These are phyloP conservation scores for Taphrina pruni DNA, from an alignment of 1,139 yeast genomes.

Conservation along the genomic window DNA sequence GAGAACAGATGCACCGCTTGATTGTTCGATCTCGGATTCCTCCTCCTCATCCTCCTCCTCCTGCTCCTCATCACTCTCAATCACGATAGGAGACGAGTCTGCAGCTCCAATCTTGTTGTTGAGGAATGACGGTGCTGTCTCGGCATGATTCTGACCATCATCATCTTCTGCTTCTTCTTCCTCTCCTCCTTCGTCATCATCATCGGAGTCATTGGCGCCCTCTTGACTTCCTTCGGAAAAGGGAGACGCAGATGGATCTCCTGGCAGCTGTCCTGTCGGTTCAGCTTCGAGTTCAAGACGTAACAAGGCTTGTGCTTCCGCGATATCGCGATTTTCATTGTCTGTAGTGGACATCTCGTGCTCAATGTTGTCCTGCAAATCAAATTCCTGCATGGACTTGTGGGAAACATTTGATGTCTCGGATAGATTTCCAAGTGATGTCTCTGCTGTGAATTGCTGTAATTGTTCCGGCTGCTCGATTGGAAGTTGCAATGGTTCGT, in stretches of 20 bases:
- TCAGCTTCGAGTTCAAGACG: slow-evolving; percentile 14
- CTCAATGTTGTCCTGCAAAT: background rate
- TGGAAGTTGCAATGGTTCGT: background rate
- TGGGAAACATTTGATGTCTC: background rate
- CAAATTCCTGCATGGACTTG: background rate
- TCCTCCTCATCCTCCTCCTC: slow-evolving; percentile 50
- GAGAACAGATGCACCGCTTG: background rate
- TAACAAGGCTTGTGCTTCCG: slow-evolving; percentile 7
- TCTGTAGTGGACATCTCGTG: background rate
- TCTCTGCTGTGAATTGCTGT: background rate
- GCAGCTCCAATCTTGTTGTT: background rate
- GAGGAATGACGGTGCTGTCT: background rate
- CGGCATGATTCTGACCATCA: too few relatives aligned
- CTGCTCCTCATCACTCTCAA: slow-evolving; percentile 9
- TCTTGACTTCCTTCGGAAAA: background rate
- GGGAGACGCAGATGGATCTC: background rate
- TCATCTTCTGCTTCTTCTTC: background rate
- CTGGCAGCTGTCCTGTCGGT: slow-evolving; percentile 1
- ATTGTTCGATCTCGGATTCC: slow-evolving; percentile 45
- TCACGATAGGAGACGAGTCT: slow-evolving; percentile 7
- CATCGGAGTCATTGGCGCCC: background rate
- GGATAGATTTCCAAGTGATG: background rate
- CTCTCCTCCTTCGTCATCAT: background rate
- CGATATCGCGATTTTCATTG: background rate
- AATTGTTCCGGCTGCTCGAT: background rate